A percentile compares a stretch with the other conserved stretches of the same genome.
Evolutionary conservation across 768 basidiomycete species (phyloP).

Genomic region (Serendipita sp.): DNA sequence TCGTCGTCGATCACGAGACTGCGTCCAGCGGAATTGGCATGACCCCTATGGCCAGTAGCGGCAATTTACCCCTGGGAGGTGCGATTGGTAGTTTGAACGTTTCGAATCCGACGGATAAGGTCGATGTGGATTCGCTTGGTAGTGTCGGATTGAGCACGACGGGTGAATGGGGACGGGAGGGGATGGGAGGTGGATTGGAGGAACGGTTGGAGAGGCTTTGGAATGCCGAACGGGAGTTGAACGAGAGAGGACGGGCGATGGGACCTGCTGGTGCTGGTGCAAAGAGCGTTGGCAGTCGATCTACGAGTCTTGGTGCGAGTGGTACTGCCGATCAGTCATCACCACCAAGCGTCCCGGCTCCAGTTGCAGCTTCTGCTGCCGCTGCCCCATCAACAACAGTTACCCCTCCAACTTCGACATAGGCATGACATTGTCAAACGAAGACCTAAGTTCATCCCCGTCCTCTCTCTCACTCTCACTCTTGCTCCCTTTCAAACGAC

Average conservation of each 20-base stretch:
- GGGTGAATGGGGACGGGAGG: slow-evolving; percentile 80
- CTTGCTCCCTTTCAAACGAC: too few relatives aligned
- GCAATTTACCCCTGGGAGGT: neutral
- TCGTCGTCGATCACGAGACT: slow-evolving; percentile 26
- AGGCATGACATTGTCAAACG: too few relatives aligned
- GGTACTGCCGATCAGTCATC: too few relatives aligned
- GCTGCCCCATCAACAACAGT: too few relatives aligned
- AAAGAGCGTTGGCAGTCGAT: neutral
- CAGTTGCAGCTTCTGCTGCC: too few relatives aligned
- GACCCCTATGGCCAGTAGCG: neutral
- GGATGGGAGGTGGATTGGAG: slow-evolving; percentile 64
- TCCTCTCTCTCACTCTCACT: too few relatives aligned
- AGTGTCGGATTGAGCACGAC: slow-evolving; percentile 18
- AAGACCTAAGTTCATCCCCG: too few relatives aligned
- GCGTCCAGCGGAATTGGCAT: neutral
- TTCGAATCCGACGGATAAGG: slow-evolving; percentile 18
- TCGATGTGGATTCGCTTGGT: slow-evolving; percentile 19
- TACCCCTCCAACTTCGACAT: too few relatives aligned
- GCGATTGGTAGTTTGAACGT: slow-evolving; percentile 5
- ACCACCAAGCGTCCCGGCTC: too few relatives aligned
- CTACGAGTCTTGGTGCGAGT: neutral
- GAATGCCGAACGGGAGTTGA: neutral
- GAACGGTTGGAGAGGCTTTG: slow-evolving; percentile 52
- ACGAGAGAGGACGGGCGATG: neutral
- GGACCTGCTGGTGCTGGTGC: neutral